Base-by-base conservation (phyloP, 371 early-diverging fungal species). In the Apophysomyces elegans region DNA sequence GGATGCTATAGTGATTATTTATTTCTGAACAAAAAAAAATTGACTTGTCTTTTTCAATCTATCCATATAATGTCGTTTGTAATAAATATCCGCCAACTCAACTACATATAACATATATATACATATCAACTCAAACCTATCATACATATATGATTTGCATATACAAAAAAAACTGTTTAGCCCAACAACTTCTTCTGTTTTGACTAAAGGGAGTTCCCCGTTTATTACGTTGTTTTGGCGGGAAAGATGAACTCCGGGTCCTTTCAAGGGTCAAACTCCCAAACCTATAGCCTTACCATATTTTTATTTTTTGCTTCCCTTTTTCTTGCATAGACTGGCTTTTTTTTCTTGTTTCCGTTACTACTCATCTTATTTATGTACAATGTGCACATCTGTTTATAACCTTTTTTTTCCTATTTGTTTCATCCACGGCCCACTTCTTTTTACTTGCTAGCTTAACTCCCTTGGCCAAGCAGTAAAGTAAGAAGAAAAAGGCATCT, bases 1-100 rank as follows among this genome's bases (percentile, higher is more conserved):
- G 54, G 54, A 50, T 21, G 54, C 54, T 50, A 50, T 50, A 50
- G 54, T 50, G 54, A 50, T 50, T 50, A 50, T 50, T 50, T 50
- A 50, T 50, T 50, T 50, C 54, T 50, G 54, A 47, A 69, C 47
- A 70, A 59, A 66, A 58, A 66, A 66, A 68, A 66, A 66, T 60
- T 58, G 56, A 26, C 57, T 37, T 56, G 32, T 54, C 37, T 65
- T 62, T 44, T 71, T 70, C 65, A 60, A 77, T 77, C 71, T 77
- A 77, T 77, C 77, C 77, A 69, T 76, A 62, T 71, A 66, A 58
- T 59, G 58, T 58, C 32, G 45, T 37, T 56, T 36, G 36, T 44
- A 39, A 64, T 65, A 44, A 58, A 59, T 65, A 44, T 43, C 50
- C 45, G 46, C 58, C 56, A 54, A 43, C 56, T 37, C 38, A 58